These are phyloP conservation scores for Sclerotiophoma versabilis DNA, from an alignment of 2,329 filamentous ascomycete species.

Conservation along the genomic window DNA sequence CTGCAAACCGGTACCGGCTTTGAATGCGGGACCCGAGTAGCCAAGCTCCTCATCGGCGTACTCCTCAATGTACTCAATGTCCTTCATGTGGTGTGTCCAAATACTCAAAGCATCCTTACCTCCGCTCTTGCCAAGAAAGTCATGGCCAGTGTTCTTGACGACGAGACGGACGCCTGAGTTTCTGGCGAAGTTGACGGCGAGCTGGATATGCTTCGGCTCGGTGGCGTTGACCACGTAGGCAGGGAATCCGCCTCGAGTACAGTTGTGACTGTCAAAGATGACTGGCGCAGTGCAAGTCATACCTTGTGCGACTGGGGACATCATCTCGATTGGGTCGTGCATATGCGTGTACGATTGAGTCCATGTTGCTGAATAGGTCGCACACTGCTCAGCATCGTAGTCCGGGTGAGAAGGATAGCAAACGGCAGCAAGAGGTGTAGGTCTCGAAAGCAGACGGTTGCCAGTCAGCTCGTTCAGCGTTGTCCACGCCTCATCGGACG, in stretches of 20 bases:
- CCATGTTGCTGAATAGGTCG: constrained; percentile 41
- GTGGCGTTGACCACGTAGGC: constrained; percentile 48
- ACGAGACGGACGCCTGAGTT: constrained; percentile 43
- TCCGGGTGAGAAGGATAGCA: constrained; percentile 40
- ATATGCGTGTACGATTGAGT: constrained; percentile 43
- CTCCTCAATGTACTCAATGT: constrained; percentile 44
- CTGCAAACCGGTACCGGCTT: constrained; percentile 63
- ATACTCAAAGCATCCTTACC: constrained; percentile 46
- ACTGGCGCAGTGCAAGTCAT: constrained; percentile 47
- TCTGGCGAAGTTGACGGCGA: constrained; percentile 47
- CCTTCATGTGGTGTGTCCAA: constrained; percentile 49
- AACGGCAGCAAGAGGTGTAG: constrained; percentile 41
- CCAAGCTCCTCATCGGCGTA: constrained; percentile 40
- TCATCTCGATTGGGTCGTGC: constrained; percentile 47
- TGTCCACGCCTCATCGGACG: constrained; percentile 55
- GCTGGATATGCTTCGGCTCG: constrained; percentile 44
- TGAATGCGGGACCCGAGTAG: constrained; percentile 60
- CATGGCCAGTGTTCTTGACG: constrained; percentile 48
- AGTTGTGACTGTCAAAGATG: constrained; percentile 45
- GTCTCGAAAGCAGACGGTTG: constrained; percentile 35
- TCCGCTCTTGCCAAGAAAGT: constrained; percentile 46
- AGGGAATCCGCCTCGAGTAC: constrained; percentile 46
- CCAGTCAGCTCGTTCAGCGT: constrained; percentile 52
- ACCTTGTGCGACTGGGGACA: constrained; percentile 47
- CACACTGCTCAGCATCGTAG: constrained; percentile 42